Evolutionary conservation across 202 grass and related monocot species (phyloP).

Genomic region (Elaeis oleifera): DNA sequence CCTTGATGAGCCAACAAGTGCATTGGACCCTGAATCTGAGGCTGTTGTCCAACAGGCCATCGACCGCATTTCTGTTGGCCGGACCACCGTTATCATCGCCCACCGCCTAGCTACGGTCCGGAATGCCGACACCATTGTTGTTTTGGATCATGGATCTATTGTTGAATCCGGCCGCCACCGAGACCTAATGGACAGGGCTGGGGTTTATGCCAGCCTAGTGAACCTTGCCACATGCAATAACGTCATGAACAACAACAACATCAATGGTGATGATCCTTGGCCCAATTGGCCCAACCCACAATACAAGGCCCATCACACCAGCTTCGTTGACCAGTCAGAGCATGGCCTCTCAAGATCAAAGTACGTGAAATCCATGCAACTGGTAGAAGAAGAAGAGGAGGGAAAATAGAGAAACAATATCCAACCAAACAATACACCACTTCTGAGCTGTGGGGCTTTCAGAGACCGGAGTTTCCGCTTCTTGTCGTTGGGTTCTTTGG

Average conservation of each 20-base stretch:
- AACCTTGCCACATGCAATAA: conserved; percentile 24
- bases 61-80: conserved; percentile 28
- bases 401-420: background rate
- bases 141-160: conserved; percentile 41
- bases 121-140: conserved; percentile 44
- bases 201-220: conserved; percentile 35
- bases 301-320: background rate
- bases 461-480: conserved; percentile 33
- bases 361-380: conserved; percentile 5
- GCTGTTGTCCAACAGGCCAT: conserved; percentile 54
- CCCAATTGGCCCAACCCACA: background rate
- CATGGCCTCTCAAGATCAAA: conserved; percentile 18
- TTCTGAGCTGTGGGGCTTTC: conserved; percentile 42
- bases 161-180: conserved; percentile 42
- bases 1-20: conserved; percentile 70
- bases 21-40: conserved; percentile 56
- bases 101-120: conserved; percentile 57
- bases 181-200: conserved; percentile 28
- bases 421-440: background rate
- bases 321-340: conserved; percentile 24
- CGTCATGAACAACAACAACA: background rate
- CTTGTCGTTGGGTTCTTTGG: conserved; percentile 43
- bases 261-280: background rate
- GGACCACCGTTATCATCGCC: conserved; percentile 50
- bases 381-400: background rate